A percentile compares a stretch with the other conserved stretches of the same genome.
Conservation (phyloP, 768 basidiomycete genomes). For the Amanita polypyramis region DNA sequence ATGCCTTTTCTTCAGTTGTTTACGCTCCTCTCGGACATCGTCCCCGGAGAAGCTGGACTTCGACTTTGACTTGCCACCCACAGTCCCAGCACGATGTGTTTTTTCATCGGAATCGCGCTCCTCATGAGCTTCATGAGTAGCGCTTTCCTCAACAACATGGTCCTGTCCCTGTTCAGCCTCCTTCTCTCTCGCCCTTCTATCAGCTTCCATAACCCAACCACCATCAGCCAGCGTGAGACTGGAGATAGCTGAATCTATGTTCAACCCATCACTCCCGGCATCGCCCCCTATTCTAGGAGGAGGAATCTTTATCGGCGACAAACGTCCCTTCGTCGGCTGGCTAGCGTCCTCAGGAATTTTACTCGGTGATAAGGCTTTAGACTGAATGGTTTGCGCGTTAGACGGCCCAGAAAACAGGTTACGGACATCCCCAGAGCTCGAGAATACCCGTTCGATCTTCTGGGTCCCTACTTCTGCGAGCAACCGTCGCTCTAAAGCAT, state of each 20-base stretch:
- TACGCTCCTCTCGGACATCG: slow-evolving; percentile 10
- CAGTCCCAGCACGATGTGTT: slow-evolving; percentile 25
- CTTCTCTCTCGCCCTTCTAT: slow-evolving; percentile 13
- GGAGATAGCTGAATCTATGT: slow-evolving; percentile 42
- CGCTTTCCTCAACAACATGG: slow-evolving; percentile 7
- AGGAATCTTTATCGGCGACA: slow-evolving; percentile 14
- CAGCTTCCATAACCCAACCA: slow-evolving; percentile 12
- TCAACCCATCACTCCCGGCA: slow-evolving; percentile 14
- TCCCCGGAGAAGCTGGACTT: slow-evolving; percentile 6
- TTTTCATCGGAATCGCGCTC: slow-evolving; percentile 30
- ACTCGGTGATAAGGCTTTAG: background rate
- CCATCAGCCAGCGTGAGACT: slow-evolving; percentile 37
- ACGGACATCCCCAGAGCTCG: slow-evolving; percentile 20
- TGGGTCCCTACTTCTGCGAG: slow-evolving; percentile 68
- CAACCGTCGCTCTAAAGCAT: slow-evolving; percentile 61
- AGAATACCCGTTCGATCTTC: slow-evolving; percentile 25
- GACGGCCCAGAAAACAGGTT: slow-evolving; percentile 15
- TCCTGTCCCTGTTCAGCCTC: slow-evolving; percentile 10
- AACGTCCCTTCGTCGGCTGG: slow-evolving; percentile 3
- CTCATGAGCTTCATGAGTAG: slow-evolving; percentile 16
- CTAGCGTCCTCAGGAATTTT: slow-evolving; percentile 8
- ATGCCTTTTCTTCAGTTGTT: slow-evolving; percentile 15
- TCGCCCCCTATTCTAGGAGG: slow-evolving; percentile 26
- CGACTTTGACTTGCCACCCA: slow-evolving; percentile 6
- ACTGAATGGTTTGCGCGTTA: background rate